These are phyloP conservation scores for Plasmopara halstedii DNA, from an alignment of 352 stramenopile species.

Conservation along the genomic window DNA sequence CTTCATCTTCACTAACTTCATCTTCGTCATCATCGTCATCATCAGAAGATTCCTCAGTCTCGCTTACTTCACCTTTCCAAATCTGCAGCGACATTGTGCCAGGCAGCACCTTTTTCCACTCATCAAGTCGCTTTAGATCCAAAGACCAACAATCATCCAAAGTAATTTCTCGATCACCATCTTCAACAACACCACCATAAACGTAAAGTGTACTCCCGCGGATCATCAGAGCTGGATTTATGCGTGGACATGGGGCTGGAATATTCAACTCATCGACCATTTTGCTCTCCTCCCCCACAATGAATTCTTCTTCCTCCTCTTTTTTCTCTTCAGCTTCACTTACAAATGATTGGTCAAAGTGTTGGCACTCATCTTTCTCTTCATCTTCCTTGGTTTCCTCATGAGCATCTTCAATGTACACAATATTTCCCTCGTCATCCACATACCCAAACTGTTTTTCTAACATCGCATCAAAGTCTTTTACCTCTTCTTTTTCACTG, in stretches of 20 bases:
- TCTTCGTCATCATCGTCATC: constrained; percentile 71
- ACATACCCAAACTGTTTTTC: constrained; percentile 94
- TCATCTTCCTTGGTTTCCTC: constrained; percentile 51
- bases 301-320: constrained; percentile 31
- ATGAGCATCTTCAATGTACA: constrained; percentile 91
- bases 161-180: constrained; percentile 92
- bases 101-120: constrained; percentile 88
- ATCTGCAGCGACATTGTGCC: constrained; percentile 92
- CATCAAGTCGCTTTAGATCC: constrained; percentile 90
- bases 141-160: constrained; percentile 94
- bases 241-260: constrained; percentile 63
- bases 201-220: constrained; percentile 88
- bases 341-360: constrained; percentile 2
- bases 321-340: constrained; percentile 28
- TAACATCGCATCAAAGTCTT: constrained; percentile 76
- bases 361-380: constrained; percentile 13
- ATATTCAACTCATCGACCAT: constrained; percentile 17
- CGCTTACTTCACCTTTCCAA: constrained; percentile 82
- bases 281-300: constrained; percentile 11
- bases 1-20: constrained; percentile 30
- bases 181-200: constrained; percentile 91
- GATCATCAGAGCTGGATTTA: constrained; percentile 85
- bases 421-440: constrained; percentile 91
- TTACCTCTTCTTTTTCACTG: constrained; percentile 62
- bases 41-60: constrained; percentile 82